phyloP scores from a whole-genome alignment of 2,329 filamentous ascomycete genomes.

The Pezicula rhizophila region DNA sequence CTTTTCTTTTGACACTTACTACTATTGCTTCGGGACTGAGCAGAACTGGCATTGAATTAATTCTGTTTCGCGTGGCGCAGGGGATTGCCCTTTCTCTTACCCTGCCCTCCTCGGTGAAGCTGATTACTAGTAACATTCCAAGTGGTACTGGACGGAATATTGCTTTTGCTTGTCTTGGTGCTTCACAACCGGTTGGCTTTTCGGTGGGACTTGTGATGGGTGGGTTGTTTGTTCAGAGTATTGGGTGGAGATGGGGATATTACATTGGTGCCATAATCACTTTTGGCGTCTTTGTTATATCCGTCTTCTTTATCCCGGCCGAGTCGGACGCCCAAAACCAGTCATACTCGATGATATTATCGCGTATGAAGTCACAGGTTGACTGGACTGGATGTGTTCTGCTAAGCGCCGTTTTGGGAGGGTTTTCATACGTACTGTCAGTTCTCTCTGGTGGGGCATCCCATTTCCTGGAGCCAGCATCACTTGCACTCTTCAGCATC shows the following conservation, averaged over 20 bases:
- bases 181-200: conserved; percentile 45
- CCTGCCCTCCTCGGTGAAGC: conserved; percentile 41
- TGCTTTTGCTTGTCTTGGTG: conserved; percentile 44
- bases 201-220: conserved; percentile 44
- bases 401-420: conserved; percentile 38
- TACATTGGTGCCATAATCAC: conserved; percentile 38
- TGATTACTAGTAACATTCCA: conserved; percentile 41
- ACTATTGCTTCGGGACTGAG: conserved; percentile 38
- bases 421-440: conserved; percentile 40
- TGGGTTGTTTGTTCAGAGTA: conserved; percentile 39
- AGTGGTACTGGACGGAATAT: conserved; percentile 42
- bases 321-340: conserved; percentile 5
- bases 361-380: conserved; percentile 32
- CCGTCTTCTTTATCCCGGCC: conserved; percentile 13
- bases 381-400: conserved; percentile 47
- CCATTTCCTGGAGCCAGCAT: conserved; percentile 13
- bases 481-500: conserved; percentile 25
- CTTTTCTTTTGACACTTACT: conserved; percentile 35
- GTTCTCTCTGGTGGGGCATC: conserved; percentile 10
- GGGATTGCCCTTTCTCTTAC: conserved; percentile 41
- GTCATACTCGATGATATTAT: conserved; percentile 4
- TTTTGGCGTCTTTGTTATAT: conserved; percentile 13
- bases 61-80: conserved; percentile 39
- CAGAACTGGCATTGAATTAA: conserved; percentile 34
- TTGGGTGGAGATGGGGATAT: conserved; percentile 47